Conservation (phyloP, 108 stramenopile species). For the Phaeodactylum tricornutum region DNA sequence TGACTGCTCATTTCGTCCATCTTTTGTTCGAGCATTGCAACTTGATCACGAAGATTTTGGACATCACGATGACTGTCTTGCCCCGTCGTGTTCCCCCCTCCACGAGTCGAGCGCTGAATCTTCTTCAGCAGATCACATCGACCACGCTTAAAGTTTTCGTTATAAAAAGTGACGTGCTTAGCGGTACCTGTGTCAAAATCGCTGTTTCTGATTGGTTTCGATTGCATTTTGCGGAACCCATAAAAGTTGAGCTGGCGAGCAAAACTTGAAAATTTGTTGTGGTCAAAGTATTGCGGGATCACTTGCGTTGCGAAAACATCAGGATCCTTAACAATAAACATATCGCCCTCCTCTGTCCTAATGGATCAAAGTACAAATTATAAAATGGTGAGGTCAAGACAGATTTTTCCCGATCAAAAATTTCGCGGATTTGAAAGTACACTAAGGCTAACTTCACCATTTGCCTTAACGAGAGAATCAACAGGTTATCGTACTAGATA, state of each 20-base stretch:
- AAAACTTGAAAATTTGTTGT: constrained; percentile 64
- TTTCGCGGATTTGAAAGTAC: too few relatives aligned
- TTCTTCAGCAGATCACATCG: constrained; percentile 62
- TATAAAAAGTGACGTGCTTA: constrained; percentile 81
- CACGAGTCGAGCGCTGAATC: constrained; percentile 76
- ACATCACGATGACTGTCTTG: constrained; percentile 47
- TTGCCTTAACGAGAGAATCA: too few relatives aligned
- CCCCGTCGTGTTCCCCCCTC: constrained; percentile 31
- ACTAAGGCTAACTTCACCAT: too few relatives aligned
- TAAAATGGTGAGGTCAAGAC: neutral
- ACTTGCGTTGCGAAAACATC: constrained; percentile 46
- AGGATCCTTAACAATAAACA: constrained; percentile 83
- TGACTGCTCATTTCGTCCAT: constrained; percentile 24
- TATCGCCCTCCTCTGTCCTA: constrained; percentile 70
- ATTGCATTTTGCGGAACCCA: constrained; percentile 79
- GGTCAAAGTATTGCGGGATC: constrained; percentile 85
- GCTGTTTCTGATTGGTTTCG: constrained; percentile 76
- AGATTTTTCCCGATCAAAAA: too few relatives aligned
- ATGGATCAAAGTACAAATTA: too few relatives aligned
- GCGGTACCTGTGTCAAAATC: constrained; percentile 71
- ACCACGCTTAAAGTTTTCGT: constrained; percentile 80
- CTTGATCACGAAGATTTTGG: constrained; percentile 45
- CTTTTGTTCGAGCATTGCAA: constrained; percentile 38
- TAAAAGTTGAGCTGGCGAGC: constrained; percentile 65
- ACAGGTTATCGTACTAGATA: too few relatives aligned